Evolutionary conservation across 2,329 filamentous ascomycete genomes (phyloP), one percentile per base, ranked within the genome.

Genomic region (Neofusicoccum parvum): DNA sequence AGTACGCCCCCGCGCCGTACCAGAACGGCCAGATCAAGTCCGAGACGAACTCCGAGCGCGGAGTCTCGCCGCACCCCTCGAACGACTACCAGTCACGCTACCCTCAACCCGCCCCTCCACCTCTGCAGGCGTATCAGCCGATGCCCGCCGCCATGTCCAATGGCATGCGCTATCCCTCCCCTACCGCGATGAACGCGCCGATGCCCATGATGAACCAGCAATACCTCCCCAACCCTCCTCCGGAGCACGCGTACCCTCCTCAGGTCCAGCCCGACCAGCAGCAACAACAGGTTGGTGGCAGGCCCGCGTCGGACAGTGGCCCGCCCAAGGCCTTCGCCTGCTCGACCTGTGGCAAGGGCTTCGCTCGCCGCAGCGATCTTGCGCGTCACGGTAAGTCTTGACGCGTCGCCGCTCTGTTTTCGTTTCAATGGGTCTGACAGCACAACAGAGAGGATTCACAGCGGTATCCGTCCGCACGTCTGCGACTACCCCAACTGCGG

Each of bases 321-420:
- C 82, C 85, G 36, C 84, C 86, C 11, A 91, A 97, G 80, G 89
- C 92, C 1, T 97, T 95, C 74, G 90, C 92, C 23, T 99, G 95
- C 80, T 91, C 88, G 69, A 94, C 91, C 3, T 99, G 95, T 77
- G 86, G 86, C 66, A 98, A 98, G 80, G 91, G 90, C 27, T 99
- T 99, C 76, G 95, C 95, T 62, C 85, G 95, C 73, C 87, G 95
- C 70, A 98, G 94, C 79, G 95, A 99, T 80, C 87, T 98, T 60
- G 92, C 94, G 69, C 88, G 95, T 73, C 95, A 99, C 80, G 94
- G 94, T 97, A 87, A 78, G 90, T 80, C 11, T 73, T 72, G 23
- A 65, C 64, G 53, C 64, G 64, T 65, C 23, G 27, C 27, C 20
- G 9, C 14, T 53, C n/a, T 64, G 10, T 64, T 54, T 58, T 36